phyloP scores from a whole-genome alignment of 1,284 basidiomycete species.

The Agaricales sp. region DNA sequence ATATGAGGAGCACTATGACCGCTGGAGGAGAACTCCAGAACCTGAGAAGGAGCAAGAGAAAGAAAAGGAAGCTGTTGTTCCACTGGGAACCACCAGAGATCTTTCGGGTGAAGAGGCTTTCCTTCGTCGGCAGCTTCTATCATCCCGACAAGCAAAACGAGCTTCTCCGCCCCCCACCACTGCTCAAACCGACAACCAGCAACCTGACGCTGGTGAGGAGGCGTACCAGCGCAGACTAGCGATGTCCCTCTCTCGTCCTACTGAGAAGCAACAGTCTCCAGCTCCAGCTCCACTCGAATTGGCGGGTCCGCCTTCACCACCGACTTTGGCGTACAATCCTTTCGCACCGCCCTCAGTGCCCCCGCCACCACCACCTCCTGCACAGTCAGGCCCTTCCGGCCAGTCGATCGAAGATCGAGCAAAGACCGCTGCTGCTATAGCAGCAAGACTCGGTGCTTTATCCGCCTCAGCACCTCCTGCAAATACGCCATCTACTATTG shows the following conservation, averaged over 20 bases:
- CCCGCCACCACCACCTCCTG: conserved; percentile 37
- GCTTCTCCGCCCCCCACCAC: conserved; percentile 14
- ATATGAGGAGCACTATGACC: conserved; percentile 43
- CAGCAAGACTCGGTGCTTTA: conserved; percentile 56
- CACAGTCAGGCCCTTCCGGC: conserved; percentile 17
- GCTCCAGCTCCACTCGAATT: conserved; percentile 29
- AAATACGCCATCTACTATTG: conserved; percentile 18
- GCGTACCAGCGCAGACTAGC: conserved; percentile 20
- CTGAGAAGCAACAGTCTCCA: conserved; percentile 9
- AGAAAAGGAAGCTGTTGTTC: conserved; percentile 19
- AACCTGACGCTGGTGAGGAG: conserved; percentile 15
- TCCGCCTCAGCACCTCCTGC: conserved; percentile 24
- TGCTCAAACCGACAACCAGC: conserved; percentile 12
- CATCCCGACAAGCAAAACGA: conserved; percentile 18
- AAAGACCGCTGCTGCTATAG: conserved; percentile 74
- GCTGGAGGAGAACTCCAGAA: conserved; percentile 45
- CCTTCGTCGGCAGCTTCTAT: conserved; percentile 48
- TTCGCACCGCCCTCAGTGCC: conserved; percentile 51
- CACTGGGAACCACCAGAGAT: conserved; percentile 20
- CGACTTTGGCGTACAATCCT: conserved; percentile 50
- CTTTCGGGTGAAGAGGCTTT: conserved; percentile 57
- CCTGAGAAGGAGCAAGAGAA: conserved; percentile 18
- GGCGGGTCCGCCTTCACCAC: conserved; percentile 29
- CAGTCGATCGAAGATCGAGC: conserved; percentile 48
- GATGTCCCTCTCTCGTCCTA: conserved; percentile 8